Percentiles rank a stretch among this genome's conserved stretches.
Evolutionary conservation across 1,284 basidiomycete species (phyloP).

Genomic region (Salmacisia buchloeana): DNA sequence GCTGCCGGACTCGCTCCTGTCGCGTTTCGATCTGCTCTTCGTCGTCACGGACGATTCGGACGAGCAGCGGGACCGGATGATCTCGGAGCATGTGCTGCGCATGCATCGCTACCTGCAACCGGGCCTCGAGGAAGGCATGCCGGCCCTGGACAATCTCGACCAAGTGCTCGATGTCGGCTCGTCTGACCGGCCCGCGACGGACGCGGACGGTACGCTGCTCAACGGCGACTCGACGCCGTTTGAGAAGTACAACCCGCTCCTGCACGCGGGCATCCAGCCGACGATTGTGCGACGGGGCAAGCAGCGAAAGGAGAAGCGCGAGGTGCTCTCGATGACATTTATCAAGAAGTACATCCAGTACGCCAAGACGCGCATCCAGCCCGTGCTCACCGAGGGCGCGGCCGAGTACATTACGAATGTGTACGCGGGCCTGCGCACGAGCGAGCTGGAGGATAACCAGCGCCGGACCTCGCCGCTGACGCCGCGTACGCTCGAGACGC

Average conservation of each 20-base stretch:
- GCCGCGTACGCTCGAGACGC: constrained; percentile 94
- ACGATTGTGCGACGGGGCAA: constrained; percentile 52
- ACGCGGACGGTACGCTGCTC: constrained; percentile 35
- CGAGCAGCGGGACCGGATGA: constrained; percentile 84
- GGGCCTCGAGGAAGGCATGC: constrained; percentile 81
- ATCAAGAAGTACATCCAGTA: constrained; percentile 99
- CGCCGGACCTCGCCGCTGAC: constrained; percentile 97
- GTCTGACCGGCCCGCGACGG: constrained; percentile 24
- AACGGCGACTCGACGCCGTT: constrained; percentile 51
- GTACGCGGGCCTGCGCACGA: constrained; percentile 86
- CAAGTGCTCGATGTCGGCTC: constrained; percentile 47
- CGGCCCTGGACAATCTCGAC: constrained; percentile 77
- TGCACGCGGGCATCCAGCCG: constrained; percentile 75
- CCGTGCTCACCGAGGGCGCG: constrained; percentile 82
- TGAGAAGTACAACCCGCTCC: constrained; percentile 91
- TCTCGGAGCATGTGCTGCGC: constrained; percentile 94
- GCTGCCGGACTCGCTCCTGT: constrained; percentile 92
- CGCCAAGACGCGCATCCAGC: constrained; percentile 69
- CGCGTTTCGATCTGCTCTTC: constrained; percentile 97
- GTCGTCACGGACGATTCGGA: constrained; percentile 98
- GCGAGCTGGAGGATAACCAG: constrained; percentile 81
- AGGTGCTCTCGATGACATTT: constrained; percentile 87
- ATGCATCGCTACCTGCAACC: constrained; percentile 96
- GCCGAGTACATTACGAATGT: constrained; percentile 90
- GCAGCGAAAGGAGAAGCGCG: constrained; percentile 60